Conservation (phyloP, 2,329 filamentous ascomycete species). For the Colletotrichum caudatum region DNA sequence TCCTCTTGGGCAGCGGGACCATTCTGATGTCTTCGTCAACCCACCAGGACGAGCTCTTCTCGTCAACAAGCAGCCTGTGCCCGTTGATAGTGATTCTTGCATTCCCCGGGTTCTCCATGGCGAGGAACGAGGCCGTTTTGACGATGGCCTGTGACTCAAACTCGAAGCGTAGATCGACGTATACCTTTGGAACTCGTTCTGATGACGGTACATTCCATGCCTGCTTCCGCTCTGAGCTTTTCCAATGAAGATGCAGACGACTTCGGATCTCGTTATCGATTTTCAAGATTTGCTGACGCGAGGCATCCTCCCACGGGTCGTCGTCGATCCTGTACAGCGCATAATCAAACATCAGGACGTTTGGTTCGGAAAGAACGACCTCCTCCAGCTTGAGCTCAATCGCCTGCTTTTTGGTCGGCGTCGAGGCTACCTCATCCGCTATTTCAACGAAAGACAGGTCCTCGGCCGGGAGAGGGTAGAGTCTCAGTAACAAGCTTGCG, state of each 20-base stretch:
- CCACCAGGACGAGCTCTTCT: constrained; percentile 44
- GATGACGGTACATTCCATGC: constrained; percentile 45
- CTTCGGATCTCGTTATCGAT: constrained; percentile 49
- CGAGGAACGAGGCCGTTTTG: constrained; percentile 39
- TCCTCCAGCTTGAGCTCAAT: constrained; percentile 27
- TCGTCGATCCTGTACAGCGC: constrained; percentile 46
- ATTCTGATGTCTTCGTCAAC: constrained; percentile 49
- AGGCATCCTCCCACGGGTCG: constrained; percentile 42
- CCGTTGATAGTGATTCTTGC: constrained; percentile 45
- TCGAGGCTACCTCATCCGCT: neutral
- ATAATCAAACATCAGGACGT: constrained; percentile 49
- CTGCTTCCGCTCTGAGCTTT: constrained; percentile 46
- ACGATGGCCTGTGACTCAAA: constrained; percentile 44
- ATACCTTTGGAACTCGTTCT: constrained; percentile 43
- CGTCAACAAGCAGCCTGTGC: constrained; percentile 9
- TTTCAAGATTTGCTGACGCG: constrained; percentile 45
- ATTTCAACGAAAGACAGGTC: constrained; percentile 5
- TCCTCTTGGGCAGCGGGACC: constrained; percentile 41
- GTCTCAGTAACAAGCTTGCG: constrained; percentile 46
- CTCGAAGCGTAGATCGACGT: constrained; percentile 45
- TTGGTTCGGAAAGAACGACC: constrained; percentile 46
- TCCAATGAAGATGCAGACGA: constrained; percentile 44
- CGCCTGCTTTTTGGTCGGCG: neutral
- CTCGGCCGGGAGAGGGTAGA: constrained; percentile 23
- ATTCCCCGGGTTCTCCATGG: constrained; percentile 46